Percentiles rank a stretch among this genome's conserved stretches.
These are phyloP conservation scores for Cutaneotrichosporon sp. DNA, from an alignment of 1,284 basidiomycete genomes.

Conservation along the genomic window DNA sequence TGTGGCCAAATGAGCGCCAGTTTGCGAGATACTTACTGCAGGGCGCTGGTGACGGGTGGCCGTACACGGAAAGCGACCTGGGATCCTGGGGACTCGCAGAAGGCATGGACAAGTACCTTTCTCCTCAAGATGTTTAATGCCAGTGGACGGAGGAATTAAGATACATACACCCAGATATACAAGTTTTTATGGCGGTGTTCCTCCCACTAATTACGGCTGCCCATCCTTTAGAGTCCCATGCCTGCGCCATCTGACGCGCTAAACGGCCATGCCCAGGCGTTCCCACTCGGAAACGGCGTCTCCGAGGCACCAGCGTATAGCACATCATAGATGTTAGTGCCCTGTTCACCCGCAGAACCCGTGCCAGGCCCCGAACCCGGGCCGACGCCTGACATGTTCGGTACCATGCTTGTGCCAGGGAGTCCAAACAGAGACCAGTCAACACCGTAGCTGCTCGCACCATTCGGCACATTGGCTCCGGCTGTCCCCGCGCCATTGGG, in stretches of 20 bases:
- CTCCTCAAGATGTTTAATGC: no score
- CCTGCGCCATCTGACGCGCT: not conserved
- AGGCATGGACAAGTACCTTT: conserved; percentile 36
- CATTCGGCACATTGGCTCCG: no score
- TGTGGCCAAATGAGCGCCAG: no score
- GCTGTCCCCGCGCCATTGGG: no score
- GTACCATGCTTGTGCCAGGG: not conserved
- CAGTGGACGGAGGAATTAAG: no score
- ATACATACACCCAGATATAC: no score
- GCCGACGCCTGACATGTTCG: no score
- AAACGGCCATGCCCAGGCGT: conserved; percentile 13
- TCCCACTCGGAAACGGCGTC: not conserved
- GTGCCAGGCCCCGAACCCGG: no score
- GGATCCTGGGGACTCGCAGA: conserved; percentile 37
- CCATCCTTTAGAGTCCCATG: not conserved
- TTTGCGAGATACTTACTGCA: no score
- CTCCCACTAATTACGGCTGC: no score
- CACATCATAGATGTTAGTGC: conserved; percentile 9
- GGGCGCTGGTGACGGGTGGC: conserved; percentile 20
- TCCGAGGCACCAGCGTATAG: conserved; percentile 9
- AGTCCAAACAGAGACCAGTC: conserved; percentile 2
- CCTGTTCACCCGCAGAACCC: not conserved
- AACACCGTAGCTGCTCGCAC: not conserved
- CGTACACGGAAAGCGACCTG: conserved; percentile 27
- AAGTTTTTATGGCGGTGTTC: no score